Conservation (phyloP, 257 asterid species). For the Mentha longifolia region DNA sequence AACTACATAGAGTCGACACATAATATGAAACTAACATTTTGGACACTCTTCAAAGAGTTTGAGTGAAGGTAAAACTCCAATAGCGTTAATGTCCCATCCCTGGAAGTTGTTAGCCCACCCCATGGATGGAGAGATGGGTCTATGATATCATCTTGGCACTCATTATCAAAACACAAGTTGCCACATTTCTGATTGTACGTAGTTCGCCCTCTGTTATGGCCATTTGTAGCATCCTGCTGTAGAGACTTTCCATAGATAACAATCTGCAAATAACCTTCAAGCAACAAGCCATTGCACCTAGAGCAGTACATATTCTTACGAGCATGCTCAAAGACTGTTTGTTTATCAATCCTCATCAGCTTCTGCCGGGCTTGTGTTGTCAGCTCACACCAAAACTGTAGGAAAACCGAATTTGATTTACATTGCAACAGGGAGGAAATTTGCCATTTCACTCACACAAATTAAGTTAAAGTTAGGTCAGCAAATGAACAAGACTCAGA, state of each 20-base stretch:
- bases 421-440: not conserved
- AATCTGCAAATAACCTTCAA: constrained; percentile 90
- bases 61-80: constrained; percentile 79
- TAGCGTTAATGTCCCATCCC: constrained; percentile 86
- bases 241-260: constrained; percentile 88
- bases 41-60: constrained; percentile 81
- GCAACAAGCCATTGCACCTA: constrained; percentile 94
- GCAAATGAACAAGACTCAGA: not conserved
- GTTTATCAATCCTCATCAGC: constrained; percentile 87
- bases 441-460: not conserved
- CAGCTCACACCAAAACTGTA: constrained; percentile 96
- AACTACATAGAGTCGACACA: constrained; percentile 19
- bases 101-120: constrained; percentile 91
- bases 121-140: constrained; percentile 97
- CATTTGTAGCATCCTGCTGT: constrained; percentile 66
- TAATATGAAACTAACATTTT: constrained; percentile 57
- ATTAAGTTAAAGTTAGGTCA: not conserved
- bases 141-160: constrained; percentile 66
- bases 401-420: constrained; percentile 2
- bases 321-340: constrained; percentile 88
- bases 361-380: constrained; percentile 80
- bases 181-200: constrained; percentile 48
- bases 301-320: constrained; percentile 98
- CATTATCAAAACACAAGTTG: constrained; percentile 44
- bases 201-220: constrained; percentile 42